phyloP scores from a whole-genome alignment of 2,329 filamentous ascomycete genomes.

The Neopestalotiopsis clavispora region DNA sequence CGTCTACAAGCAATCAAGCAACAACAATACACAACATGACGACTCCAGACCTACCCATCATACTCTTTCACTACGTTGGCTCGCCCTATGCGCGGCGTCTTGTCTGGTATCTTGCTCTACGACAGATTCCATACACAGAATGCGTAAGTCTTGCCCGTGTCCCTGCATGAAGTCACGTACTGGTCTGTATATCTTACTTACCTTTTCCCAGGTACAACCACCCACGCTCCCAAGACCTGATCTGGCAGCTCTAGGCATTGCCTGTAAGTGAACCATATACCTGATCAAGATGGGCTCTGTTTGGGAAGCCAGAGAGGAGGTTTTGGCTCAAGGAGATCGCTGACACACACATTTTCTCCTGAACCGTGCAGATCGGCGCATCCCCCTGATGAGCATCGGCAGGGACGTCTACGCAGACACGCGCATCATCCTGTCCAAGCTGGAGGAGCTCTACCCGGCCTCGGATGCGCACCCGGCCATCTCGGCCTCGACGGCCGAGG shows the following conservation, averaged over 20 bases:
- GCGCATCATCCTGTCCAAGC: slow-evolving; percentile 68
- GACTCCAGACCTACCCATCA: slow-evolving; percentile 42
- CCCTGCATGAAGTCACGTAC: not conserved
- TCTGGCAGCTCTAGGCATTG: slow-evolving; percentile 62
- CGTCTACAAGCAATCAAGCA: not conserved
- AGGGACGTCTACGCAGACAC: slow-evolving; percentile 73
- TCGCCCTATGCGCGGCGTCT: slow-evolving; percentile 70
- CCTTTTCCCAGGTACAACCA: slow-evolving; percentile 64
- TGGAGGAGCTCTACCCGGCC: slow-evolving; percentile 61
- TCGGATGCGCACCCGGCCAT: slow-evolving; percentile 39
- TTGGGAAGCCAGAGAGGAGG: not conserved
- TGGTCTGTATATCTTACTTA: not conserved
- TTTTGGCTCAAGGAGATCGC: not conserved
- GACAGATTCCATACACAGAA: slow-evolving; percentile 69
- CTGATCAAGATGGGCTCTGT: not conserved
- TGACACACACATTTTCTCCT: not conserved
- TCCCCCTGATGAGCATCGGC: slow-evolving; percentile 70
- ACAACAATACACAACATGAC: slow-evolving; percentile 16
- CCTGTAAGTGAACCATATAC: slow-evolving; percentile 34
- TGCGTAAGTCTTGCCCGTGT: slow-evolving; percentile 56
- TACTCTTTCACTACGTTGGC: slow-evolving; percentile 69
- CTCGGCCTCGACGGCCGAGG: slow-evolving; percentile 41
- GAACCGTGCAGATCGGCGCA: slow-evolving; percentile 59
- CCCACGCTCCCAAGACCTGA: slow-evolving; percentile 69
- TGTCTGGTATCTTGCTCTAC: slow-evolving; percentile 70